Evolutionary conservation across 345 rosid species (phyloP).

Genomic region (Populus nigra): DNA sequence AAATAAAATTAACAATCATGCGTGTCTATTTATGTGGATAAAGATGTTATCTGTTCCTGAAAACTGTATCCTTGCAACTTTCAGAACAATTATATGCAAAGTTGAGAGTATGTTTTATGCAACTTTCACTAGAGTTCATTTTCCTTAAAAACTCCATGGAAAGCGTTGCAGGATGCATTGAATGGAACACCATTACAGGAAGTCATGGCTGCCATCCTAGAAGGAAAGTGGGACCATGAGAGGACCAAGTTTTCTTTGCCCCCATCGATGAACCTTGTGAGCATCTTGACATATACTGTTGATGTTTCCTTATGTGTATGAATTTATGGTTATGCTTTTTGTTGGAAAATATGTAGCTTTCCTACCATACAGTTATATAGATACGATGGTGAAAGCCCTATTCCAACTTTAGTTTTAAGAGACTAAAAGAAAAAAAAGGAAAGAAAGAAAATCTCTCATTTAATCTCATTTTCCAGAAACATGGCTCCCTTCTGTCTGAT

Average conservation of each 20-base stretch:
- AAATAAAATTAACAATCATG: background rate
- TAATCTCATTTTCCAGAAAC: background rate
- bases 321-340: background rate
- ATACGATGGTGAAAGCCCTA: background rate
- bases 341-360: background rate
- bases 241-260: constrained; percentile 85
- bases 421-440: background rate
- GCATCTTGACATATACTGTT: background rate
- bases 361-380: background rate
- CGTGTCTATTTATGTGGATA: background rate
- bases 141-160: background rate
- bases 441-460: too few relatives aligned
- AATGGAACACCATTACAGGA: constrained; percentile 58
- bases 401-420: background rate
- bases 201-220: constrained; percentile 52
- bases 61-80: background rate
- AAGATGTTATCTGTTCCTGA: background rate
- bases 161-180: constrained; percentile 47
- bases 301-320: background rate
- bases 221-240: constrained; percentile 84
- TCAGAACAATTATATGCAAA: background rate
- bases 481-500: background rate
- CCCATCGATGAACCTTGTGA: constrained; percentile 76
- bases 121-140: background rate
- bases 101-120: background rate